Base-by-base conservation (phyloP, 139 green algal species). In the Chlamydomonas applanata region DNA sequence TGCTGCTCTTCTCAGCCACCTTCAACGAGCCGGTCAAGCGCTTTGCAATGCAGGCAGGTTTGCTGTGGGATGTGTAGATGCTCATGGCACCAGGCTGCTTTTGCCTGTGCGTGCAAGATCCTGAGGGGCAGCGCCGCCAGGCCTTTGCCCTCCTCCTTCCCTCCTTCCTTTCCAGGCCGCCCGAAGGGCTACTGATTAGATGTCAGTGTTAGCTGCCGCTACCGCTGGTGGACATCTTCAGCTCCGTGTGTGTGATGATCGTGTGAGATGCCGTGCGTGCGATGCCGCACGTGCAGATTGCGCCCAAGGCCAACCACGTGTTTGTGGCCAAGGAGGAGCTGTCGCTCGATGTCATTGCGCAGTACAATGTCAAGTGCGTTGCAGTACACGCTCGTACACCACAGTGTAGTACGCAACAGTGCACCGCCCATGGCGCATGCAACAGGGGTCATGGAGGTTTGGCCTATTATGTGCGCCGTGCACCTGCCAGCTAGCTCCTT, bases 301-400 rank as follows among this genome's bases (percentile, higher is more conserved):
- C 85, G 54, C 85, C 85, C 1, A 83, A 81, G n/a, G 91, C 90
- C 36, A 95, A 96, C 77, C 85, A 95, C 79, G 74, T 83, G 74
- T 79, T 82, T 76, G 80, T 99, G 27, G 86, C 87, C 49, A 93
- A 93, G 79, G 91, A 98, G 78, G 77, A 98, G 74, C 89, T 99
- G 27, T 93, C 81, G 0, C 82, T 99, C 74, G 95, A 99, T 72
- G 94, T 98, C 17, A 99, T 99, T 82, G 97, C 96, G 82, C 96
- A 99, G 80, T 98, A 97, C 83, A 85, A 88, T 19, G 96, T 99
- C 49, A 81, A 73, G 85, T 94, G 64, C 75, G 83, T 59, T 4
- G 22, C 45, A n/a, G 60, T 7, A n/a, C 60, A n/a, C 24, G 17
- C 54, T 13, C 5, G 46, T 36, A 11, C 40, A 49, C 7, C 40